Evolutionary conservation across 2,329 filamentous ascomycete species (phyloP), one percentile per base, ranked within the genome.

Genomic region (Diaporthe sp.): DNA sequence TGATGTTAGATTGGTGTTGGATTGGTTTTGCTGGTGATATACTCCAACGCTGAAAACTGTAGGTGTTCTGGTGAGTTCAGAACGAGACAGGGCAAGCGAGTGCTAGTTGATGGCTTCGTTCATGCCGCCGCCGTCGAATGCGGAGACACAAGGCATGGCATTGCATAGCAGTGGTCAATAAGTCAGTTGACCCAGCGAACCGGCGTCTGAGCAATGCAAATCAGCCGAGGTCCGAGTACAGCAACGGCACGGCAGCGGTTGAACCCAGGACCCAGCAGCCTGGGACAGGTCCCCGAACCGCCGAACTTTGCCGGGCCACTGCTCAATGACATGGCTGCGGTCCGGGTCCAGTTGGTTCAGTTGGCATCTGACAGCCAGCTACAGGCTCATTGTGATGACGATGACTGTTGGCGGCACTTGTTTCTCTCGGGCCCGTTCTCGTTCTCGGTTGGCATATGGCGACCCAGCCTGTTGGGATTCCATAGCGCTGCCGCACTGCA

Each of bases 101-200:
- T 25, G 22, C 58, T 61, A 73, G 73, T 75, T 71, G 66, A 73
- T 75, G 58, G 73, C 73, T 50, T 71, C 73, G 35, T 73, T 75
- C 66, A 75, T 73, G 32, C 66, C 61, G 53, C 53, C 55, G 61
- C 61, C 70, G 55, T 27, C 12, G 27, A 42, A 53, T 42, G 30
- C 30, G 56, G 58, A 37, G 56, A 58, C 44, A 61, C n/a, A 1
- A 50, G 56, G 42, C 66, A 35, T 50, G 37, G 56, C 50, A 47
- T 53, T 35, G 35, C 27, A 39, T 27, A 39, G 63, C 59, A 63
- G 39, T 63, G 58, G 58, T 63, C 37, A 22, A 27, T 39, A 53
- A 59, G 55, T 70, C 55, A 51, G 42, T 73, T 73, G 44, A 69
- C 25, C 47, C 58, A 66, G 37, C 37, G 61, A 51, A 53, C 61